A percentile compares a stretch with the other conserved stretches of the same genome.
Conservation (phyloP, 2,329 filamentous ascomycete species). For the Podosphaera xanthii region DNA sequence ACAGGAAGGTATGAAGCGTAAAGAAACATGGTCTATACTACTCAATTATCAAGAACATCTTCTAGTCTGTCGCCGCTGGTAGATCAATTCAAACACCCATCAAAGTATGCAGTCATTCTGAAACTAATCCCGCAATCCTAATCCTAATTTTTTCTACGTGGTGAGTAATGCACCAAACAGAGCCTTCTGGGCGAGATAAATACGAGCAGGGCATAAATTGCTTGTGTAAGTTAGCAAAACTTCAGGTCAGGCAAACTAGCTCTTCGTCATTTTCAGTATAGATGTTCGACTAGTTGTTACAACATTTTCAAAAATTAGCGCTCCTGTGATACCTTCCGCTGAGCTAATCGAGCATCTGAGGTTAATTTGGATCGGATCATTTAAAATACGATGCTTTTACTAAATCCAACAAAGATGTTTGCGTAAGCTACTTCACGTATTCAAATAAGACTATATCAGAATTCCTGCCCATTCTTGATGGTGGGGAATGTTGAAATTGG, state of each 20-base stretch:
- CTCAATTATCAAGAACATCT: conserved; percentile 45
- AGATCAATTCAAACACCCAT: not conserved
- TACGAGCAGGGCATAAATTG: not conserved
- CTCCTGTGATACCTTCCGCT: not conserved
- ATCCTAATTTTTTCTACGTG: not conserved
- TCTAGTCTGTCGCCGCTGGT: conserved; percentile 50
- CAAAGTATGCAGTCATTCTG: too few relatives aligned
- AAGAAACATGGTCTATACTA: conserved; percentile 48
- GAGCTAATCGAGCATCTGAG: not conserved
- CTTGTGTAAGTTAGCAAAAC: not conserved
- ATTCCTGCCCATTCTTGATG: not conserved
- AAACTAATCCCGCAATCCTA: not conserved
- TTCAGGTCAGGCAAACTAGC: not conserved
- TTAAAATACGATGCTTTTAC: not conserved
- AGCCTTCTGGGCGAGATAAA: not conserved
- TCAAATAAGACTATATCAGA: not conserved
- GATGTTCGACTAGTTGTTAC: not conserved
- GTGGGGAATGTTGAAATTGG: too few relatives aligned
- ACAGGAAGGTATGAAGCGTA: conserved; percentile 70
- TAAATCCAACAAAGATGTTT: too few relatives aligned
- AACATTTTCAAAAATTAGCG: not conserved
- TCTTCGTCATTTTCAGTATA: not conserved
- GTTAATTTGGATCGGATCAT: not conserved
- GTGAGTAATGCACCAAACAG: not conserved
- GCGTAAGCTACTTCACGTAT: not conserved